These are phyloP conservation scores for Cornus suecica DNA, from an alignment of 148 eudicot species.

Conservation along the genomic window DNA sequence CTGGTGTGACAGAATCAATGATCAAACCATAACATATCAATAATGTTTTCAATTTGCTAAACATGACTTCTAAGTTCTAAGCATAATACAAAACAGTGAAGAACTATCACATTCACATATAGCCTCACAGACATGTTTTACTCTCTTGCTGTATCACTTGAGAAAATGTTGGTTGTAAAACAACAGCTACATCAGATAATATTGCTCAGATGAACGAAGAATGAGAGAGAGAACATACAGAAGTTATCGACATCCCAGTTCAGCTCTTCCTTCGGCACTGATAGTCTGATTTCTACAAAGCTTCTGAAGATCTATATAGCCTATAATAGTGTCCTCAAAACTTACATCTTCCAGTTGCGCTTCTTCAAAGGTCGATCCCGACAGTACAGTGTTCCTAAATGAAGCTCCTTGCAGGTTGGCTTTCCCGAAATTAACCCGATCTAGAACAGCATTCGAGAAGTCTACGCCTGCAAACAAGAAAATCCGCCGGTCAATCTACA, in stretches of 20 bases:
- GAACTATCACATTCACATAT: not conserved
- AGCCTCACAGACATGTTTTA: not conserved
- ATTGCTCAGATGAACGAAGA: not conserved
- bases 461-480: slow-evolving; percentile 51
- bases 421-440: slow-evolving; percentile 74
- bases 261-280: slow-evolving; percentile 40
- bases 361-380: slow-evolving; percentile 74
- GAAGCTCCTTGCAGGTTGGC: slow-evolving; percentile 71
- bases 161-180: not conserved
- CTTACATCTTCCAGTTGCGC: slow-evolving; percentile 70
- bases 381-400: slow-evolving; percentile 73
- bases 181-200: not conserved
- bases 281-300: slow-evolving; percentile 49
- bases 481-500: not conserved
- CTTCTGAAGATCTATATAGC: slow-evolving; percentile 63
- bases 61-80: too few species aligned
- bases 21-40: too few species aligned
- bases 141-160: not conserved
- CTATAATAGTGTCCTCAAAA: slow-evolving; percentile 79
- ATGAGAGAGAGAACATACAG: not conserved
- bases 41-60: too few species aligned
- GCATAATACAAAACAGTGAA: not conserved
- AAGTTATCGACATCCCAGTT: slow-evolving; percentile 48
- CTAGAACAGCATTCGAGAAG: slow-evolving; percentile 86
- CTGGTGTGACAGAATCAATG: too few species aligned